Base-by-base conservation (phyloP, 2,329 filamentous ascomycete species). In the Seiridium cupressi region DNA sequence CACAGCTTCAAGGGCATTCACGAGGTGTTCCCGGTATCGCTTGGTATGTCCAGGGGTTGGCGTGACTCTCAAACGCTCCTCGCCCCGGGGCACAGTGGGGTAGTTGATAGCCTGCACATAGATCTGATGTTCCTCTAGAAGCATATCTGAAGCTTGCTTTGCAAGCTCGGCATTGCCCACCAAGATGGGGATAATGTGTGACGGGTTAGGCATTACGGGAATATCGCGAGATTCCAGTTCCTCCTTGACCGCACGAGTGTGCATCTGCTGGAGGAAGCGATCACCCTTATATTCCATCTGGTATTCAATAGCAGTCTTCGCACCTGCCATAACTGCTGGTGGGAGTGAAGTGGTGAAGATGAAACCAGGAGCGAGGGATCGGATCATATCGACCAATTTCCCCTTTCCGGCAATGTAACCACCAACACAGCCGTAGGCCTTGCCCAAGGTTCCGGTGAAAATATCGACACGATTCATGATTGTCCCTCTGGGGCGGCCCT, bases 311-410 rank as follows among this genome's bases (percentile, higher is more conserved):
- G 95, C 93, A 1, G 92, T 83, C 73, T 89, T 87, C 31, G 95
- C 95, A 58, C 95, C 95, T 26, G 95, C 93, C 95, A 99, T 99
- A 63, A 93, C 96, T 11, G 95, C 93, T 0, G 95, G 95, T 3
- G 95, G 95, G 10, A 99, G 87, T 8, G 93, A 96, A 4, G 95
- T 99, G 51, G 95, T 99, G 81, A 99, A 99, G 76, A 99, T 99
- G 80, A 99, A 99, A 35, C 95, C 95, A 3, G 95, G 93, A 1
- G 95, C 95, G 46, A 98, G 87, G 7, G 95, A 98, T 57, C 95
- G 91, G 69, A 99, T 91, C 63, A 92, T 90, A 76, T 99, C 95
- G 40, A 99, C 90, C 68, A 99, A 84, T 72, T 90, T 90, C 57
- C 87, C 79, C 62, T 90, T 96, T 57, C 92, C 95, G 42, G 95